Base-by-base conservation (phyloP, 1,284 basidiomycete genomes). In the Testicularia cyperi region DNA sequence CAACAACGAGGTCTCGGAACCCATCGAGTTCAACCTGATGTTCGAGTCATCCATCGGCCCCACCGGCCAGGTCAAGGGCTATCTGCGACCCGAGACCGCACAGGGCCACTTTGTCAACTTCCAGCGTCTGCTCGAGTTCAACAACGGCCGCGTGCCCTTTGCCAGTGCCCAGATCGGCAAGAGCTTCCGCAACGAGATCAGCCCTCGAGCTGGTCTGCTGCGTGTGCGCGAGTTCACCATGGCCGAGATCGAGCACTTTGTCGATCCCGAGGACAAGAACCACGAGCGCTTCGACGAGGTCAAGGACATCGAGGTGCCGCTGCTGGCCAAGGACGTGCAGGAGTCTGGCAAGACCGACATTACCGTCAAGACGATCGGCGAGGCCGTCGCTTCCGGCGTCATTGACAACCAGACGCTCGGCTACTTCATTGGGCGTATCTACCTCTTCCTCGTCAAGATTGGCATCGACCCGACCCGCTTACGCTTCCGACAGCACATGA, bases 31-130 rank as follows among this genome's bases (percentile, higher is more conserved):
- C 82, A 98, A 98, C 80, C 84, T 99, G 72, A 98, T 98, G 95
- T 99, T 99, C 79, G 86, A 90, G 46, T 90, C 87, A 71, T 88
- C 86, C 79, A 98, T 99, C 74, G 95, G 95, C 23, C 95, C 95
- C 9, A 97, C 95, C 6, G 95, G 95, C 29, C 90, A 95, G 77
- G 85, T 95, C 79, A 92, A 92, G 74, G 92, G 92, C 47, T 98
- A 86, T 80, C 86, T 99, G 42, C 91, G 94, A 20, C 95, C 95
- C 9, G 94, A 98, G 79, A 99, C 94, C 0, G 94, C 95, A 0
- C 95, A 98, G 78, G 92, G 95, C 47, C 94, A 98, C 79, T 99
- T 99, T 82, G 85, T 97, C 78, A 98, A 98, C 83, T 99, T 99
- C 81, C 86, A 86, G 64, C 87, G 94, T 31, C 82, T 99, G 25